Evolutionary conservation across 306 rosid species (phyloP).

Genomic region (Pueraria montana): DNA sequence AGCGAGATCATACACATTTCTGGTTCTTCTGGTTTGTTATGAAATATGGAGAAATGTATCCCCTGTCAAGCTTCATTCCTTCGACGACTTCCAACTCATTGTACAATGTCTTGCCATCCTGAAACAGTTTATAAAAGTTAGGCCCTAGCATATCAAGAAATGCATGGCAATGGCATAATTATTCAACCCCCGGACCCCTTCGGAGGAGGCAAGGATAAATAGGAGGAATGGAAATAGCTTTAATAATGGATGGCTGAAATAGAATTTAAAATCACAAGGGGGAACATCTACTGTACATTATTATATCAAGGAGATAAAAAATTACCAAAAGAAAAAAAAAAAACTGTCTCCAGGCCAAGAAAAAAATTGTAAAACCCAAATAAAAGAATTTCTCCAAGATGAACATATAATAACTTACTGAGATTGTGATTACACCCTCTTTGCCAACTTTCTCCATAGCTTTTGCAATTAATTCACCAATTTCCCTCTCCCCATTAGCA

Average conservation of each 20-base stretch:
- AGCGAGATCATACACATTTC: constrained; percentile 80
- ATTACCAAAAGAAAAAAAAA: too few relatives aligned
- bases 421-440: constrained; percentile 96
- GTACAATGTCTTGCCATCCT: constrained; percentile 94
- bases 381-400: not conserved
- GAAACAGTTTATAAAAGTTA: constrained; percentile 48
- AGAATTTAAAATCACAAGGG: not conserved
- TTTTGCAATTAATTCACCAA: constrained; percentile 97
- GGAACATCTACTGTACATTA: not conserved
- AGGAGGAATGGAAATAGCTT: not conserved
- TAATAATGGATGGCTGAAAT: not conserved
- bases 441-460: constrained; percentile 99
- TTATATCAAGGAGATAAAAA: not conserved
- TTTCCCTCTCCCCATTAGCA: constrained; percentile 96
- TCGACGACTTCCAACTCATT: constrained; percentile 98
- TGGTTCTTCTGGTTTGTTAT: constrained; percentile 92
- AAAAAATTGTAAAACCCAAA: constrained; percentile 18
- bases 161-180: not conserved
- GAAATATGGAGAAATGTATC: constrained; percentile 94
- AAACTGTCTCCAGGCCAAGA: not conserved
- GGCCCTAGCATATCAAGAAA: constrained; percentile 10
- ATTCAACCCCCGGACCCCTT: not conserved
- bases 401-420: constrained; percentile 61
- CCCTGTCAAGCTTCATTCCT: constrained; percentile 99
- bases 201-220: not conserved